Base-by-base conservation (phyloP, 176 grass and related monocot species). In the Paspalum notatum region DNA sequence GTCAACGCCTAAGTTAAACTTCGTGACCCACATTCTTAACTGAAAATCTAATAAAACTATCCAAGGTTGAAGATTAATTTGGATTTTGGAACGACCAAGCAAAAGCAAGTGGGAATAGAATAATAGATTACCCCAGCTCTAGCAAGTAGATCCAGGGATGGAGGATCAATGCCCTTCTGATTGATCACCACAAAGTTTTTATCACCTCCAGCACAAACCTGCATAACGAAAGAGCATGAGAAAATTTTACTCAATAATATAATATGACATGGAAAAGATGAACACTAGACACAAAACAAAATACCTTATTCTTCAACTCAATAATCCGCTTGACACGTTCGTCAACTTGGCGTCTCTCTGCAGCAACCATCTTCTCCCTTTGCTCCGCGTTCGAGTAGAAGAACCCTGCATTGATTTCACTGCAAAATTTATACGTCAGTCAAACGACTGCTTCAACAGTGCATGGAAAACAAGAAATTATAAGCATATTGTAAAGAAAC, bases 371-470 rank as follows among this genome's bases (percentile, higher is more conserved):
- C 79, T 95, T 95, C 79, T 99, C 96, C 78, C 96, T 95, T 85
- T 99, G 96, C 68, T 99, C 96, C 10, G 92, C 90, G 38, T 84
- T 98, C 10, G 92, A 99, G 88, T 99, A 98, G 85, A 99, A 95
- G 74, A 99, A 99, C 25, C 92, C 96, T 84, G 92, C 96, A 95
- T 99, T 99, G 87, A 99, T 91, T 91, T 99, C 96, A 90, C 92
- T 95, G 86, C 73, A 3, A 69, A 81, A 74, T 63, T 69, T 44
- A 26, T 42, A 48, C 41, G 54, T 94, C 49, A 91, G 84, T 78
- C n/a, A 57, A 15, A 47, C 12, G 67, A 15, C 43, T 84, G 8
- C 26, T 16, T 60, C 16, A 15, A 25, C 79, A 42, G 8, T 62
- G n/a, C 26, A 83, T 58, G 50, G n/a, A 84, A 48, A 64, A 60